Conservation (phyloP, 352 stramenopile species). For the Globisporangium perplexum region DNA sequence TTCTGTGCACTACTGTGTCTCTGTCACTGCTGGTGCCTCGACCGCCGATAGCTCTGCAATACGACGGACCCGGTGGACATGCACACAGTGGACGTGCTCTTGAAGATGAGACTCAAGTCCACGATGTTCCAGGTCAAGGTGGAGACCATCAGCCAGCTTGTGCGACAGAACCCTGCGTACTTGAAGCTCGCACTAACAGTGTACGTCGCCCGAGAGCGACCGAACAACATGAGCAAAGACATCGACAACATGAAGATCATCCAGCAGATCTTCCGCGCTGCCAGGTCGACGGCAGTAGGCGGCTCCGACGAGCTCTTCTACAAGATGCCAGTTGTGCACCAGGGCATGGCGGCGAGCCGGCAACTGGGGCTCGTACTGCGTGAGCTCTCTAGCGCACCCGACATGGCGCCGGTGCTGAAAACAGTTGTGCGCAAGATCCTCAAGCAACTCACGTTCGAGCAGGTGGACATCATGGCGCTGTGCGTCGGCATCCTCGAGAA, state of each 20-base stretch:
- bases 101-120: constrained; percentile 85
- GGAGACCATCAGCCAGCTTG: constrained; percentile 75
- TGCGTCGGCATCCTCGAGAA: constrained; percentile 76
- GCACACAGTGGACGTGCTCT: constrained; percentile 57
- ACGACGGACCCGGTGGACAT: constrained; percentile 53
- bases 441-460: constrained; percentile 76
- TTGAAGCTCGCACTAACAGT: constrained; percentile 62
- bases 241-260: constrained; percentile 90
- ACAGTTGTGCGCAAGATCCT: constrained; percentile 82
- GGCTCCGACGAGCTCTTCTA: constrained; percentile 61
- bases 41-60: constrained; percentile 34
- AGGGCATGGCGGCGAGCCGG: constrained; percentile 54
- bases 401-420: constrained; percentile 80
- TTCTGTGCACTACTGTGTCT: not conserved
- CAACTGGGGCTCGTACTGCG: constrained; percentile 76
- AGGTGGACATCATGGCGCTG: constrained; percentile 76
- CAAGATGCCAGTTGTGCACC: constrained; percentile 39
- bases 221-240: constrained; percentile 81
- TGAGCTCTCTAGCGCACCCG: constrained; percentile 62
- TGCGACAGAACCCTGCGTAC: constrained; percentile 65
- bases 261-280: constrained; percentile 80
- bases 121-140: constrained; percentile 87
- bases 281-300: constrained; percentile 20
- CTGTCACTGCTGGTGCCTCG: not conserved
- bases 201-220: constrained; percentile 66